Evolutionary conservation across 768 basidiomycete species (phyloP).

Genomic region (Brasilioporus rufonigricans): DNA sequence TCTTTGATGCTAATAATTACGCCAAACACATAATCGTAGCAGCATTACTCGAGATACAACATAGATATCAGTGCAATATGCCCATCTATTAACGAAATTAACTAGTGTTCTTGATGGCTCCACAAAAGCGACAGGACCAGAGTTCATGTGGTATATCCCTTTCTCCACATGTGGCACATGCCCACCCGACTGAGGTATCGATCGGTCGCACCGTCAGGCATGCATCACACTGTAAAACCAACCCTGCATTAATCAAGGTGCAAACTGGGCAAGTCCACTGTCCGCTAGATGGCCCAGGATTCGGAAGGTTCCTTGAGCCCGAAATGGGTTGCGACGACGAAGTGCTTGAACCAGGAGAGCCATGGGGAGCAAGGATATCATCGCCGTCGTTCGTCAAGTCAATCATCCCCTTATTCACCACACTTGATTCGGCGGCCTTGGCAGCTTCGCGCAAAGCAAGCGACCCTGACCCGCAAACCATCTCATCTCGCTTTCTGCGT

Average conservation of each 20-base stretch:
- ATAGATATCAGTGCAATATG: neutral
- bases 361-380: neutral
- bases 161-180: conserved; percentile 63
- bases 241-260: conserved; percentile 60
- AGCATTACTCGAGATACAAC: neutral
- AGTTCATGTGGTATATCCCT: conserved; percentile 57
- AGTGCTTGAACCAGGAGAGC: conserved; percentile 18
- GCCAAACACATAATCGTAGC: neutral
- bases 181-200: conserved; percentile 50
- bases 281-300: neutral
- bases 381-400: conserved; percentile 50
- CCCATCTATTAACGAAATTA: neutral
- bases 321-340: neutral
- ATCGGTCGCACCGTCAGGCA: conserved; percentile 46
- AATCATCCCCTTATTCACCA: conserved; percentile 51
- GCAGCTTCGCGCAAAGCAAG: conserved; percentile 58
- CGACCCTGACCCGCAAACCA: conserved; percentile 65
- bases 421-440: conserved; percentile 67
- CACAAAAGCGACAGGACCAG: conserved; percentile 78
- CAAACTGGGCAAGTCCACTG: conserved; percentile 59
- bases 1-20: too few species aligned
- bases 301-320: neutral
- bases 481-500: conserved; percentile 68
- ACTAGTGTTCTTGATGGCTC: conserved; percentile 52
- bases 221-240: conserved; percentile 56